Evolutionary conservation across 176 grass and related monocot species (phyloP).

Genomic region (Ensete glaucum): DNA sequence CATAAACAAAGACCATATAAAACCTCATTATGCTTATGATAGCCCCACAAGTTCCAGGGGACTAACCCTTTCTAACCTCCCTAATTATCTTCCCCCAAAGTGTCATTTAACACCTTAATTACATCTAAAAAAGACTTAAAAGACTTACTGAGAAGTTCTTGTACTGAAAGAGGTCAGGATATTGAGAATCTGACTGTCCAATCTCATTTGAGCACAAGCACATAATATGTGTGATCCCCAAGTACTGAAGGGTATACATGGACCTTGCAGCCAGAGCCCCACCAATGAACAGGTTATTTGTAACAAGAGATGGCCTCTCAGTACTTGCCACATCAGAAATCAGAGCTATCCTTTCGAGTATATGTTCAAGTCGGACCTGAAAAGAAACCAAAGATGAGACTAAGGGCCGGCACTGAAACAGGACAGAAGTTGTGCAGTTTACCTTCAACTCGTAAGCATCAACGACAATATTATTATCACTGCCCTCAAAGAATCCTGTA

Average conservation of each 20-base stretch:
- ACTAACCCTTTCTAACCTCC: too few relatives aligned
- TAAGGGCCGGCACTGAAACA: background rate
- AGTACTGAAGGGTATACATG: conserved; percentile 72
- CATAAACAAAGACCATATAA: background rate
- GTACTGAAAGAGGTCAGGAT: conserved; percentile 82
- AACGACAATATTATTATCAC: conserved; percentile 72
- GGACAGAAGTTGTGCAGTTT: background rate
- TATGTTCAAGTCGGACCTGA: conserved; percentile 91
- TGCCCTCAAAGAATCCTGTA: conserved; percentile 84
- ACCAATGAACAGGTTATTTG: conserved; percentile 69
- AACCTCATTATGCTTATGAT: background rate
- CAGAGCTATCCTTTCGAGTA: conserved; percentile 84
- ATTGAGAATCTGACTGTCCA: conserved; percentile 97
- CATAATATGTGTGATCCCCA: conserved; percentile 90
- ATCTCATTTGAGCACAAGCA: conserved; percentile 99
- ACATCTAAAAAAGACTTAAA: conserved; percentile 36
- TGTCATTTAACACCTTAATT: background rate
- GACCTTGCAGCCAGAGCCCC: conserved; percentile 94
- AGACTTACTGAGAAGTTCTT: conserved; percentile 89
- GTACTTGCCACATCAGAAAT: conserved; percentile 85
- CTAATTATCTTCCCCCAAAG: too few relatives aligned
- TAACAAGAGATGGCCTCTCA: conserved; percentile 70
- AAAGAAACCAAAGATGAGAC: conserved; percentile 11
- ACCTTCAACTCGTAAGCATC: conserved; percentile 95
- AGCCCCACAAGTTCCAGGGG: too few relatives aligned